These are phyloP conservation scores for Grosmannia clavigera DNA, from an alignment of 2,329 filamentous ascomycete genomes.

Conservation along the genomic window DNA sequence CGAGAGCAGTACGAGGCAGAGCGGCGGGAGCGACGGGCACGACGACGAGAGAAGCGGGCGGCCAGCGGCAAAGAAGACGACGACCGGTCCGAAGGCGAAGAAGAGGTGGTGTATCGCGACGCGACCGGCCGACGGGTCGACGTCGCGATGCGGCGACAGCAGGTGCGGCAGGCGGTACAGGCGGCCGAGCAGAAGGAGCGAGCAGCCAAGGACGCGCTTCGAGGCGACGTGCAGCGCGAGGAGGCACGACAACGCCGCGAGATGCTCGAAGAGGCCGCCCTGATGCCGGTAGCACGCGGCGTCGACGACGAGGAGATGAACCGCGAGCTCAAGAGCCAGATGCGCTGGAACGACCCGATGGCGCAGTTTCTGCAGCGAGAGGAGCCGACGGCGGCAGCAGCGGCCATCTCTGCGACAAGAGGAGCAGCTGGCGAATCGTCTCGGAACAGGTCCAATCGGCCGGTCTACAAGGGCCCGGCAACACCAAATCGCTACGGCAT, in stretches of 20 bases:
- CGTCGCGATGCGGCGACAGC: conserved; percentile 77
- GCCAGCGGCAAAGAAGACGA: conserved; percentile 68
- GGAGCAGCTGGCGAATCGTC: conserved; percentile 9
- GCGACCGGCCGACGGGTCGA: conserved; percentile 92
- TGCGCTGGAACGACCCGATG: conserved; percentile 92
- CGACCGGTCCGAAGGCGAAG: conserved; percentile 27
- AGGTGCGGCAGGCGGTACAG: conserved; percentile 52
- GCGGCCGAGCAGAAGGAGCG: conserved; percentile 62
- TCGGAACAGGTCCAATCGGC: conserved; percentile 29
- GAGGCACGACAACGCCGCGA: conserved; percentile 53
- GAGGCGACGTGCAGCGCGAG: conserved; percentile 73
- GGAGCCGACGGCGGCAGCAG: conserved; percentile 14
- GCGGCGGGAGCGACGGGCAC: conserved; percentile 13
- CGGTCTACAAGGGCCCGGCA: conserved; percentile 65
- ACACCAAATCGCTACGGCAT: conserved; percentile 92
- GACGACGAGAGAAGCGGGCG: conserved; percentile 25
- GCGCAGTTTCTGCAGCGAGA: conserved; percentile 53
- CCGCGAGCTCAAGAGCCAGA: conserved; percentile 59
- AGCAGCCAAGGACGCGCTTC: conserved; percentile 56
- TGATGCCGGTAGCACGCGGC: conserved; percentile 65
- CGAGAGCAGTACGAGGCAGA: conserved; percentile 20
- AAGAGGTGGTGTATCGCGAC: conserved; percentile 85
- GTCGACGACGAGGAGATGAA: conserved; percentile 86
- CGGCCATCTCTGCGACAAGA: neutral
- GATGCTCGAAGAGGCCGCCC: conserved; percentile 65